These are phyloP conservation scores for Eucalyptus paniculata DNA, from an alignment of 345 rosid genomes.

Conservation along the genomic window DNA sequence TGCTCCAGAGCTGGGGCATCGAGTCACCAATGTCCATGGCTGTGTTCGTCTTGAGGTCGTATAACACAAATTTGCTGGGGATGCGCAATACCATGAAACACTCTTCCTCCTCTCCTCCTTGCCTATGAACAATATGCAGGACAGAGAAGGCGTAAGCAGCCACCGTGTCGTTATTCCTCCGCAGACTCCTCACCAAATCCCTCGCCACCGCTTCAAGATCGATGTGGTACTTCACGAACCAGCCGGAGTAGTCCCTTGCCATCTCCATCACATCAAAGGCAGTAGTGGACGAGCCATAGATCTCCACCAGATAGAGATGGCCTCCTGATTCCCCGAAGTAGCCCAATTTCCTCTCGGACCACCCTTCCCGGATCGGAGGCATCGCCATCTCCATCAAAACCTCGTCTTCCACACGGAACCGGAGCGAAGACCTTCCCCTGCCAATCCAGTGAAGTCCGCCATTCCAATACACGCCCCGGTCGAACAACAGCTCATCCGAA, in stretches of 20 bases:
- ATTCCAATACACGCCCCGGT: conserved; percentile 5
- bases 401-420: not conserved
- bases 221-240: conserved; percentile 16
- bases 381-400: not conserved
- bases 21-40: not conserved
- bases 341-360: not conserved
- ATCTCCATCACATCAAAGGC: conserved; percentile 5
- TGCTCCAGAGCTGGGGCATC: not conserved
- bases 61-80: not conserved
- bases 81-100: not conserved
- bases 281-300: not conserved
- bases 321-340: conserved; percentile 19
- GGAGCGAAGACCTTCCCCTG: not conserved
- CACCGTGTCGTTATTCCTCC: not conserved
- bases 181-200: not conserved
- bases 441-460: conserved; percentile 14
- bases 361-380: conserved; percentile 1
- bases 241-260: conserved; percentile 3
- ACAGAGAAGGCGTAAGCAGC: not conserved
- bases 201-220: not conserved
- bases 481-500: not conserved
- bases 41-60: not conserved
- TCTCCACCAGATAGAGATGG: conserved; percentile 8
- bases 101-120: not conserved
- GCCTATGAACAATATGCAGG: not conserved